Evolutionary conservation across 2,329 filamentous ascomycete species (phyloP).

Genomic region (Colletotrichum sp.): DNA sequence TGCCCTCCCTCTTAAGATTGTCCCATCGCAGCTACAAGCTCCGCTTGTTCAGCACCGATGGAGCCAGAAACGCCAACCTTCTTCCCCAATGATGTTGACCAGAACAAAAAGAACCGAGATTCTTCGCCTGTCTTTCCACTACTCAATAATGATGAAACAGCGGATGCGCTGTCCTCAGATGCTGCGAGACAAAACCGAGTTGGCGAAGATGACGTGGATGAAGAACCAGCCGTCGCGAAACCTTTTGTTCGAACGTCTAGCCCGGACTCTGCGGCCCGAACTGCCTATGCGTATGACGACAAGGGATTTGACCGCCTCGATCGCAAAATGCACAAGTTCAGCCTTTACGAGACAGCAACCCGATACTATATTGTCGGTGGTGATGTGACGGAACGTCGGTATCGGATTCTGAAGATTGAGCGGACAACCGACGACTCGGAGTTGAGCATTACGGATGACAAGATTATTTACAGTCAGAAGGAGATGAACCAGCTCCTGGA

Average conservation of each 20-base stretch:
- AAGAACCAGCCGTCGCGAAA: conserved; percentile 61
- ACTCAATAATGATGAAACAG: conserved; percentile 39
- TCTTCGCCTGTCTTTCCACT: conserved; percentile 34
- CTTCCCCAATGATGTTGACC: neutral
- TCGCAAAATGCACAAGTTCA: conserved; percentile 91
- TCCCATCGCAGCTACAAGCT: neutral
- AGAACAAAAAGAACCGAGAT: neutral
- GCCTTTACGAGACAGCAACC: conserved; percentile 93
- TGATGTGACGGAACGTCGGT: conserved; percentile 86
- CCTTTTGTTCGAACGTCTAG: conserved; percentile 63
- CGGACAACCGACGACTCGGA: conserved; percentile 77
- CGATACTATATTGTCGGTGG: conserved; percentile 94
- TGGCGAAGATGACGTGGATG: conserved; percentile 59
- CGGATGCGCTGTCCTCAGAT: conserved; percentile 28
- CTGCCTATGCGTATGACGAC: conserved; percentile 35
- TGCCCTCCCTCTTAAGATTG: too few species aligned
- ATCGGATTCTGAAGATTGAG: conserved; percentile 93
- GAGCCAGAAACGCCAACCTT: neutral
- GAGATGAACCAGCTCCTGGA: conserved; percentile 94
- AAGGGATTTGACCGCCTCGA: conserved; percentile 41
- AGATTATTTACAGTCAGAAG: conserved; percentile 89
- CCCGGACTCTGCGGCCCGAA: conserved; percentile 45
- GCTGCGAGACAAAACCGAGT: conserved; percentile 18
- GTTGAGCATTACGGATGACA: conserved; percentile 88
- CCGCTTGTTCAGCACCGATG: neutral